Evolutionary conservation across 345 rosid genomes (phyloP).

Genomic region (Turritis glabra): DNA sequence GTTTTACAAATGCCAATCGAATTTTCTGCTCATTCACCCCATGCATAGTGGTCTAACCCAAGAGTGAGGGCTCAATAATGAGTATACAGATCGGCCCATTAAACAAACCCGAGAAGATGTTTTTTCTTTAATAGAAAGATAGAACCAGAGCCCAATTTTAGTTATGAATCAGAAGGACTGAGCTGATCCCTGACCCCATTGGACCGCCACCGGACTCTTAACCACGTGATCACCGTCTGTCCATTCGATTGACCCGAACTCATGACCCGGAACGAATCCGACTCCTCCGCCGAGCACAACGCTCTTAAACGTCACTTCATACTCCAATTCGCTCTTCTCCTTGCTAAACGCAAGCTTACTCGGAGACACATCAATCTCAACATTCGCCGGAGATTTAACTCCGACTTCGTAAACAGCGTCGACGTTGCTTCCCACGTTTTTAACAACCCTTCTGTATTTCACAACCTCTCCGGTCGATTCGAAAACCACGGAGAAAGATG

Average conservation of each 20-base stretch:
- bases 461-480: slow-evolving; percentile 40
- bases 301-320: slow-evolving; percentile 64
- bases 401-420: slow-evolving; percentile 64
- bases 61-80: slow-evolving; percentile 4
- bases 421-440: slow-evolving; percentile 58
- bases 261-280: slow-evolving; percentile 31
- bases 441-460: slow-evolving; percentile 58
- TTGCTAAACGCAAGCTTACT: slow-evolving; percentile 62
- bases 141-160: slow-evolving; percentile 8
- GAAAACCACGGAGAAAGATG: slow-evolving; percentile 68
- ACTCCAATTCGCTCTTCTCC: slow-evolving; percentile 48
- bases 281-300: slow-evolving; percentile 40
- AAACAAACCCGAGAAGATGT: not conserved
- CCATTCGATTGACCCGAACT: slow-evolving; percentile 81
- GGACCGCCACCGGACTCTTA: slow-evolving; percentile 70
- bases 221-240: slow-evolving; percentile 69
- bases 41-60: slow-evolving; percentile 15
- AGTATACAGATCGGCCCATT: slow-evolving; percentile 9
- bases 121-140: not conserved
- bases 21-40: slow-evolving; percentile 11
- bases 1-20: slow-evolving; percentile 20
- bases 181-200: slow-evolving; percentile 52
- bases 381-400: slow-evolving; percentile 59
- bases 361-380: slow-evolving; percentile 59
- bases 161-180: slow-evolving; percentile 41